Percentiles rank a stretch among this genome's conserved stretches.
These are phyloP conservation scores for Botrytis cinerea DNA, from an alignment of 2,329 filamentous ascomycete genomes.

Conservation along the genomic window DNA sequence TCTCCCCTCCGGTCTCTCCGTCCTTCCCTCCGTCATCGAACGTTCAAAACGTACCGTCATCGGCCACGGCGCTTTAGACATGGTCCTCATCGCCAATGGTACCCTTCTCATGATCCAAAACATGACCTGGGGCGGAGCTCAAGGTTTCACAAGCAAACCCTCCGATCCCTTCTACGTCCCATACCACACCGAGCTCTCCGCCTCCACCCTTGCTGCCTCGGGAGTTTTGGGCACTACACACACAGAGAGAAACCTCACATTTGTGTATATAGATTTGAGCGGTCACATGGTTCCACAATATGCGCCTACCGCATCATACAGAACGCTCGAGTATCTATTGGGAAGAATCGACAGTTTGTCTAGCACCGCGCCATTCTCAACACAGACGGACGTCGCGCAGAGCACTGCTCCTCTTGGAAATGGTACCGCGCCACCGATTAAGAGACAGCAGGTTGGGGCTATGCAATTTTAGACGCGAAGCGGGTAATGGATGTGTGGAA, in stretches of 20 bases:
- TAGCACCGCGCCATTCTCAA: constrained; percentile 45
- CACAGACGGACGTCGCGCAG: constrained; percentile 21
- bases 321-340: constrained; percentile 74
- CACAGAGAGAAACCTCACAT: constrained; percentile 73
- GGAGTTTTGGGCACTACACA: constrained; percentile 71
- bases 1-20: constrained; percentile 55
- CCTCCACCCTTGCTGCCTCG: constrained; percentile 67
- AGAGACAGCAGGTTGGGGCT: not conserved
- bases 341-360: constrained; percentile 64
- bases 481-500: not conserved
- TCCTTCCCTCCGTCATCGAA: constrained; percentile 72
- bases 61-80: constrained; percentile 61
- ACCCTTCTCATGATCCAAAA: constrained; percentile 63
- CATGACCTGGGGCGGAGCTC: constrained; percentile 65
- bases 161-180: constrained; percentile 37
- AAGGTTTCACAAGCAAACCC: constrained; percentile 57
- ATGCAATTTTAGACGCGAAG: not conserved
- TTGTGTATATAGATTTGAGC: constrained; percentile 37
- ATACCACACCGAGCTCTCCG: constrained; percentile 65
- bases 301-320: constrained; percentile 65
- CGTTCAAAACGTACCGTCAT: constrained; percentile 72
- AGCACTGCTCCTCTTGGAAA: not conserved
- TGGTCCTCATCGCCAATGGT: constrained; percentile 62
- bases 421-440: constrained; percentile 5
- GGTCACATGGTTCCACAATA: constrained; percentile 71